Evolutionary conservation across 495 filamentous ascomycete species (phyloP).

Genomic region (Penicillium herquei): DNA sequence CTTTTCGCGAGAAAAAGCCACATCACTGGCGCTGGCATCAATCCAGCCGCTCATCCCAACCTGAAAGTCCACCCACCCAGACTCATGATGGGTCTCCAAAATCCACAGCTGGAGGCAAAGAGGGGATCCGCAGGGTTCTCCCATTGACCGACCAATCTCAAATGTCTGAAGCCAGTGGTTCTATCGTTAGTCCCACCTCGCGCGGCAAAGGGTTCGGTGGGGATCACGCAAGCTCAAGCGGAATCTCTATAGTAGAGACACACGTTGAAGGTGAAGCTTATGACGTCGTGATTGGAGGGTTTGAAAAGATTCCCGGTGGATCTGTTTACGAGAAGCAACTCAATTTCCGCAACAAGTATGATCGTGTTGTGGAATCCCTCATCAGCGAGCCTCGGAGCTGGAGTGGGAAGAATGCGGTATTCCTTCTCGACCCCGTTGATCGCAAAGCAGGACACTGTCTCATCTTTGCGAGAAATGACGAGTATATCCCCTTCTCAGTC

Average conservation of each 20-base stretch:
- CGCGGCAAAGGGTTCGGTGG: no score
- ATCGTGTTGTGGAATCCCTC: neutral
- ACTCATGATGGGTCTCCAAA: no score
- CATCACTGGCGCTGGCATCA: no score
- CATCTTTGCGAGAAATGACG: slow-evolving; percentile 1
- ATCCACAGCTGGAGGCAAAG: no score
- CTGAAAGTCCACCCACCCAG: no score
- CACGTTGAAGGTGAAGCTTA: slow-evolving; percentile 6
- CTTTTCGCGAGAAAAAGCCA: no score
- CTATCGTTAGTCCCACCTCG: no score
- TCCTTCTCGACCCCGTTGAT: neutral
- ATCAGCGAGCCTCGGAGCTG: slow-evolving; percentile 5
- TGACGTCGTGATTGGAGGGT: slow-evolving; percentile 5
- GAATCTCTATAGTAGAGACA: neutral
- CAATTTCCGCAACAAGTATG: neutral
- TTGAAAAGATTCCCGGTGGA: neutral
- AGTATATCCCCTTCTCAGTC: slow-evolving; percentile 4
- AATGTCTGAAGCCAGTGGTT: no score
- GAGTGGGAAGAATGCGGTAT: neutral
- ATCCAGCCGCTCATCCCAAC: no score
- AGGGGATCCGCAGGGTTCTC: no score
- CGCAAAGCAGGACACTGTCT: neutral
- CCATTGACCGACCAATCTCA: no score
- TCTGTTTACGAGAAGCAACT: neutral
- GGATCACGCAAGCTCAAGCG: no score